Evolutionary conservation across 164 flowering plant species (phyloP).

Genomic region (Magnolia officinalis): DNA sequence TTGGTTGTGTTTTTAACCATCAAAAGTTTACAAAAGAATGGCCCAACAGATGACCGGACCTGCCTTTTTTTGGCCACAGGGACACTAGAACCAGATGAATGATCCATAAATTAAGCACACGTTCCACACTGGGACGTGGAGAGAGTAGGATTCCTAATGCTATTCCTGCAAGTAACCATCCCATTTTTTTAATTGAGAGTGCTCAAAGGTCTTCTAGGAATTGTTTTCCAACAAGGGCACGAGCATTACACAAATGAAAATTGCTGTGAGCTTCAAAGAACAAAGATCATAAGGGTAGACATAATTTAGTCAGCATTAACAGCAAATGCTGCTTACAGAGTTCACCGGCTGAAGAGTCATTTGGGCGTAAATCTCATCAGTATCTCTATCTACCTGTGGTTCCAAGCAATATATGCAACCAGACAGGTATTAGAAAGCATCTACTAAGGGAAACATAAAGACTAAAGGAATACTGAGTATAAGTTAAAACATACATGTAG

Average conservation of each 20-base stretch:
- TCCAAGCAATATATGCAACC: constrained; percentile 4
- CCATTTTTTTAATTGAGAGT: too few relatives aligned
- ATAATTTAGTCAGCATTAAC: neutral
- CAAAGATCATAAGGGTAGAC: neutral
- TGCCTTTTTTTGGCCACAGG: too few relatives aligned
- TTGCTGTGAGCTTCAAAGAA: neutral
- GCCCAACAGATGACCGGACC: neutral
- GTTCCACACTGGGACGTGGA: too few relatives aligned
- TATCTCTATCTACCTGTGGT: constrained; percentile 85
- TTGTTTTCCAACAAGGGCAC: too few relatives aligned
- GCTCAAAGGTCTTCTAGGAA: too few relatives aligned
- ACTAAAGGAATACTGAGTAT: neutral
- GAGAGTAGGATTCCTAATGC: too few relatives aligned
- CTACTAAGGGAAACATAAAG: neutral
- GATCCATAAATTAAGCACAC: too few relatives aligned
- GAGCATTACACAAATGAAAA: neutral
- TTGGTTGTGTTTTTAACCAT: neutral
- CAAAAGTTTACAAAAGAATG: neutral
- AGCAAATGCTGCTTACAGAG: constrained; percentile 51
- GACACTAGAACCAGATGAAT: too few relatives aligned
- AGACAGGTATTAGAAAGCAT: neutral
- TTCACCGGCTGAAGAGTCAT: constrained; percentile 96
- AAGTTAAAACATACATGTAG: constrained; percentile 67
- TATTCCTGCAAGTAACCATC: too few relatives aligned
- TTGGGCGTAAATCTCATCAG: constrained; percentile 96